Conservation (phyloP, 148 eudicot species). For the Amaranthus hypochondriacus region DNA sequence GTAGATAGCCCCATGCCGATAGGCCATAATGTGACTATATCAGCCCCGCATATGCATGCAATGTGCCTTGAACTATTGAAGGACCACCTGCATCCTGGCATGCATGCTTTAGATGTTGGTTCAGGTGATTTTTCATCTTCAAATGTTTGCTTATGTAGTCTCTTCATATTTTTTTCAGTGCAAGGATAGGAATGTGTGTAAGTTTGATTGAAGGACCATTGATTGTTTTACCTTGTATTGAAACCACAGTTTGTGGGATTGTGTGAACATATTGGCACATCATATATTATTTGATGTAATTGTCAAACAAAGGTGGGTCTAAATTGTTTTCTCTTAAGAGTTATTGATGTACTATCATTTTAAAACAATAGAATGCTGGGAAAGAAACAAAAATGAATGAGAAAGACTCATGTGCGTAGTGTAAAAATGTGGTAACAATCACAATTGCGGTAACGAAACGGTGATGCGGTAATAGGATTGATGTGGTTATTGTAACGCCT, state of each 20-base stretch:
- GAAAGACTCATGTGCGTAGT: neutral
- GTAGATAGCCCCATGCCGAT: slow-evolving; percentile 85
- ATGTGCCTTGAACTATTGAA: slow-evolving; percentile 80
- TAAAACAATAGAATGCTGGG: neutral
- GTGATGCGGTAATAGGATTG: too few species aligned
- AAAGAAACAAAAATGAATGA: neutral
- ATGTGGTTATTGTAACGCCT: too few species aligned
- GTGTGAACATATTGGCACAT: neutral
- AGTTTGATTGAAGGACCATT: neutral
- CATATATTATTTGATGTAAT: neutral
- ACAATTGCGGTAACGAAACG: too few species aligned
- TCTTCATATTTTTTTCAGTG: neutral
- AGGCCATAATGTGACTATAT: slow-evolving; percentile 90
- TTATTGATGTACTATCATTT: neutral
- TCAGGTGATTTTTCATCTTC: slow-evolving; percentile 51
- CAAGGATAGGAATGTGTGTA: neutral
- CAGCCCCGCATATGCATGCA: slow-evolving; percentile 99
- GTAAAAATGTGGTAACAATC: neutral
- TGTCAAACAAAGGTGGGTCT: neutral
- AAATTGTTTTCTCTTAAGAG: neutral
- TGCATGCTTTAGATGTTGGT: slow-evolving; percentile 94
- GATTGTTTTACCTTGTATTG: neutral
- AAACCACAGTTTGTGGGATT: neutral
- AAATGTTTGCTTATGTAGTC: neutral
- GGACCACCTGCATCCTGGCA: slow-evolving; percentile 82